Evolutionary conservation across 1,139 yeast genomes (phyloP), one percentile per base, ranked within the genome.

Genomic region (Kluyveromyces sp.): DNA sequence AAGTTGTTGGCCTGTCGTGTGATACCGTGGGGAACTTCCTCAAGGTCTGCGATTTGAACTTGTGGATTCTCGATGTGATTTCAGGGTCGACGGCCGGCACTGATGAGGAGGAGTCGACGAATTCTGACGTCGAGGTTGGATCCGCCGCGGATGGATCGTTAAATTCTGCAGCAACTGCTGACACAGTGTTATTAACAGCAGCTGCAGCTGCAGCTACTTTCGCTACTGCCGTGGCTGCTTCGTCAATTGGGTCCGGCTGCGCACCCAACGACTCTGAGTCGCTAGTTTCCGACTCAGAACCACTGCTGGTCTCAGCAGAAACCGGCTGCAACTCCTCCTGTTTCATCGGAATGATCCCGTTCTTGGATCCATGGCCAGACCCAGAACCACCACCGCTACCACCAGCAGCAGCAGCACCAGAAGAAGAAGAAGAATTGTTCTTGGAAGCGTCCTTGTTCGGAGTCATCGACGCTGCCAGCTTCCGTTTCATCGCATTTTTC

Each of bases 21-120:
- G 45, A 92, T 78, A 0, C 97, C 97, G 56, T 85, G 90, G 0
- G 98, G 98, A 5, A 92, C 96, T 65, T 92, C 98, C 64, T 92
- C 98, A 51, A 92, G 73, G 61, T 89, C 96, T 0, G 97, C 97
- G 44, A 87, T 84, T 60, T 87, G 90, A 77, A 73, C 40, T 83
- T 75, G 52, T 75, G 77, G 25, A 83, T 79, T 42, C 73, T 45
- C 8, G 49, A 46, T 4, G 43, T 41, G 30, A 41, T 41, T 7
- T 41, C 41, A 10, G 26, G 39, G 29, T 37, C 39, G 10, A 37
- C 21, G 21, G 21, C 21, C 21, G 21, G 21, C 21, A 15, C 21
- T 15, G 21, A 15, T 15, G 21, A 15, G 21, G 21, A 15, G 21
- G 21, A 15, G 21, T 15, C 21, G 21, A 15, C 21, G 21, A 15